Evolutionary conservation across 371 early-diverging fungal genomes (phyloP).

Genomic region (Funneliformis caledonium): DNA sequence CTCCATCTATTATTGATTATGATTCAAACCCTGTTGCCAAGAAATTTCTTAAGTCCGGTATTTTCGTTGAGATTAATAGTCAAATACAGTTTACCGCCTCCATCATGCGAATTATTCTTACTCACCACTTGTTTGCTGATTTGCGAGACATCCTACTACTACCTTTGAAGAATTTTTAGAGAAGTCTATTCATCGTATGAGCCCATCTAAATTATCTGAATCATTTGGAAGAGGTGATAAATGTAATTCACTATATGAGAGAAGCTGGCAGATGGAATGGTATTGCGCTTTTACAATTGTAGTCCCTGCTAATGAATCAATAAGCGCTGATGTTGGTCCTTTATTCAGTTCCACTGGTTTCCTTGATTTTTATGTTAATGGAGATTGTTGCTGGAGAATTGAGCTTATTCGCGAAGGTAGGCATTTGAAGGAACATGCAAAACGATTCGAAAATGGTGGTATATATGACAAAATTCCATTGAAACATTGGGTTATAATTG

Average conservation of each 20-base stretch:
- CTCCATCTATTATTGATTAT: not conserved
- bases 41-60: not conserved
- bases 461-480: not conserved
- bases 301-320: not conserved
- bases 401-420: conserved; percentile 14
- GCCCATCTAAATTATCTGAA: conserved; percentile 18
- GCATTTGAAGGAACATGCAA: not conserved
- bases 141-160: not conserved
- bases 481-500: too few relatives aligned
- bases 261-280: conserved; percentile 39
- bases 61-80: not conserved
- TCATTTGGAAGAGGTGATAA: not conserved
- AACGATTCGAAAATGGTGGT: conserved; percentile 23
- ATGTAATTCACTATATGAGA: conserved; percentile 7
- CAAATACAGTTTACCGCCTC: not conserved
- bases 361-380: conserved; percentile 36
- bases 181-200: not conserved
- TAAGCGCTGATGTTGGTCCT: conserved; percentile 26
- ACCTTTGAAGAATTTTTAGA: not conserved
- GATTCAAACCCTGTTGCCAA: not conserved
- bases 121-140: not conserved
- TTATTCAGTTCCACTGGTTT: conserved; percentile 22
- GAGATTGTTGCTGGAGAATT: conserved; percentile 18
- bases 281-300: not conserved
- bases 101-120: not conserved